phyloP scores from a whole-genome alignment of 1,284 basidiomycete species.

The Trichosporon sp. region DNA sequence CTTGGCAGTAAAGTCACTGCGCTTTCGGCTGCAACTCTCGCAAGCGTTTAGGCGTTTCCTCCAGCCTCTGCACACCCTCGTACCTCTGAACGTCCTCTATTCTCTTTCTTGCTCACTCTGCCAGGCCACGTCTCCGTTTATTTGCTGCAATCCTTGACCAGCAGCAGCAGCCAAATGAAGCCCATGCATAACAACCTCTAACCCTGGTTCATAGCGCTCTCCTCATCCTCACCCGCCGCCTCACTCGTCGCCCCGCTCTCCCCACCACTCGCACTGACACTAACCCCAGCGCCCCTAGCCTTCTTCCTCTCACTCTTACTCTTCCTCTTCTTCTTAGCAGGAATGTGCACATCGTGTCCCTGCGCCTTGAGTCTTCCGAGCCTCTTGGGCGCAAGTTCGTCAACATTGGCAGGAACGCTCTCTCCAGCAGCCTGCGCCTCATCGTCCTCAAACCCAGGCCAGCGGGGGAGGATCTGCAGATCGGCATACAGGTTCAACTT shows the following conservation, averaged over 20 bases:
- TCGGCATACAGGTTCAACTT: slow-evolving; percentile 36
- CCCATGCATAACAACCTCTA: background rate
- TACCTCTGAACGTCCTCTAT: no score
- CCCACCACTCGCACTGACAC: background rate
- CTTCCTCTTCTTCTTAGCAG: slow-evolving; percentile 26
- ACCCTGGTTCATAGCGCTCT: background rate
- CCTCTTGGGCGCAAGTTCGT: slow-evolving; percentile 26
- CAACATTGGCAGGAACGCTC: slow-evolving; percentile 25
- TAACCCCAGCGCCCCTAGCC: background rate
- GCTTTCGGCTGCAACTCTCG: no score
- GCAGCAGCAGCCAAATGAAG: no score
- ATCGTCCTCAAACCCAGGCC: slow-evolving; percentile 46
- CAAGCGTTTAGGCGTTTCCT: no score
- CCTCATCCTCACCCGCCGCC: background rate
- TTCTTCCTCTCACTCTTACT: slow-evolving; percentile 10
- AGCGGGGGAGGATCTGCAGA: slow-evolving; percentile 41
- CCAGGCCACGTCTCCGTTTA: no score
- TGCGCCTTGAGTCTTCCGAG: slow-evolving; percentile 43
- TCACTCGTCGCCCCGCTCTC: background rate
- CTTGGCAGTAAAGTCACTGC: no score
- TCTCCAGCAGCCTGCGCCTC: slow-evolving; percentile 28
- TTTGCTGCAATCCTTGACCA: no score
- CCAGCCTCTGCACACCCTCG: no score
- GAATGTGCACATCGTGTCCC: slow-evolving; percentile 36
- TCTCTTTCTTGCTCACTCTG: no score